These are phyloP conservation scores for Colletotrichum gigasporum DNA, from an alignment of 2,329 filamentous ascomycete genomes.

Conservation along the genomic window DNA sequence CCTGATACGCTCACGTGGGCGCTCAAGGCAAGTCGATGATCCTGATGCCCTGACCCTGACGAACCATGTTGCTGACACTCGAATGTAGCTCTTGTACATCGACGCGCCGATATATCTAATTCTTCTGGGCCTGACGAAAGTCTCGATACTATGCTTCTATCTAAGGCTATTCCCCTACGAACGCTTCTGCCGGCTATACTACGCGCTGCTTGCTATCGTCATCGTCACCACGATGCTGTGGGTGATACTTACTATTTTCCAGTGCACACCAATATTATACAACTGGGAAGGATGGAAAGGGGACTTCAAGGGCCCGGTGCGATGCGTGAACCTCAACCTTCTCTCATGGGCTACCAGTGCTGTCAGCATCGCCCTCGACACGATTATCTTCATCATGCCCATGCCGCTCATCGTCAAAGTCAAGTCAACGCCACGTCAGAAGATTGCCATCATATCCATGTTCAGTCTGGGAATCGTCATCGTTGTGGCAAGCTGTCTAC, in stretches of 20 bases:
- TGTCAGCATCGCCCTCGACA: conserved; percentile 56
- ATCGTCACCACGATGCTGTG: not conserved
- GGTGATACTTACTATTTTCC: not conserved
- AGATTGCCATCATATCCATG: conserved; percentile 52
- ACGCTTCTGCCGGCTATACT: conserved; percentile 10
- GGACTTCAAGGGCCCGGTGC: not conserved
- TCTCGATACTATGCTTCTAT: conserved; percentile 22
- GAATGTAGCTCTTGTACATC: conserved; percentile 6
- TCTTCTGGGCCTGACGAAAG: conserved; percentile 7
- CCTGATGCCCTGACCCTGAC: not conserved
- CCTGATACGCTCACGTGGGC: conserved; percentile 5
- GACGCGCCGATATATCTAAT: conserved; percentile 1
- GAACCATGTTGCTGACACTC: too few relatives aligned
- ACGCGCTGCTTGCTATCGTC: not conserved
- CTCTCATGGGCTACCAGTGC: conserved; percentile 8
- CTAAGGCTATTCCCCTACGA: conserved; percentile 15
- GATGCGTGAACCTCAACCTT: conserved; percentile 8
- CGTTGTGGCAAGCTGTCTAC: conserved; percentile 44
- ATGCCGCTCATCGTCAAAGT: conserved; percentile 51
- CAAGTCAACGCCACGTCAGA: conserved; percentile 50
- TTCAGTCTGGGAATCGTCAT: conserved; percentile 54
- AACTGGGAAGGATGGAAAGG: conserved; percentile 25
- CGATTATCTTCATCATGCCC: conserved; percentile 52
- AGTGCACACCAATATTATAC: conserved; percentile 14
- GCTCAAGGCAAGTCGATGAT: not conserved